Evolutionary conservation across 768 basidiomycete species (phyloP).

Genomic region (Collybiopsis confluens): DNA sequence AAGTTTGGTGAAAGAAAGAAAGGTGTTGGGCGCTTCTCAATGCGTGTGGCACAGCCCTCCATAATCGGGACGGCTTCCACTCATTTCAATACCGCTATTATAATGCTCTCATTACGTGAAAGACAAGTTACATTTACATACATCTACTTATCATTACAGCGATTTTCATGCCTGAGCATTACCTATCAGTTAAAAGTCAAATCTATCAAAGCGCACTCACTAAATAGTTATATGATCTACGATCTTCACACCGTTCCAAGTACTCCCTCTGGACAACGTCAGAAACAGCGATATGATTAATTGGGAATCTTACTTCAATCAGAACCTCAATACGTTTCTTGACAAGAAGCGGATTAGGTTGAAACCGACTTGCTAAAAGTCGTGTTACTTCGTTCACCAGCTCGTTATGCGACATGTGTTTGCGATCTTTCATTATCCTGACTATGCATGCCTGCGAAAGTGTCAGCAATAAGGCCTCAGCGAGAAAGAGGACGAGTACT

Average conservation of each 20-base stretch:
- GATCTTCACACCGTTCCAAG: conserved; percentile 83
- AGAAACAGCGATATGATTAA: too few species aligned
- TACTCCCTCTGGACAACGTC: conserved; percentile 72
- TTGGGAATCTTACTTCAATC: conserved; percentile 90
- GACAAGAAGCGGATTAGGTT: conserved; percentile 79
- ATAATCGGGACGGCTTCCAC: neutral
- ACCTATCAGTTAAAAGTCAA: neutral
- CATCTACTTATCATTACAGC: too few species aligned
- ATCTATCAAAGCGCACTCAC: conserved; percentile 22
- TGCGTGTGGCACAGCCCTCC: neutral
- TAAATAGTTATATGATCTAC: conserved; percentile 85
- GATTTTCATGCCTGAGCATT: neutral
- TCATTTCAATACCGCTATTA: neutral
- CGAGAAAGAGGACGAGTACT: conserved; percentile 37
- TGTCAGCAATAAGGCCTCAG: conserved; percentile 5
- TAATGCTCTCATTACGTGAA: neutral
- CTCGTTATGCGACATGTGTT: conserved; percentile 83
- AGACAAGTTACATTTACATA: neutral
- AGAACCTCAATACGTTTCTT: conserved; percentile 92
- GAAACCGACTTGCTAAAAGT: conserved; percentile 81
- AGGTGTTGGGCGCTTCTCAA: neutral
- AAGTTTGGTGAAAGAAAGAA: neutral
- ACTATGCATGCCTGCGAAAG: conserved; percentile 87
- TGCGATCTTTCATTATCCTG: conserved; percentile 95
- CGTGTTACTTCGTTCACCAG: conserved; percentile 87